Conservation (phyloP, 805 yeast species). For the Saturnispora dispora region DNA sequence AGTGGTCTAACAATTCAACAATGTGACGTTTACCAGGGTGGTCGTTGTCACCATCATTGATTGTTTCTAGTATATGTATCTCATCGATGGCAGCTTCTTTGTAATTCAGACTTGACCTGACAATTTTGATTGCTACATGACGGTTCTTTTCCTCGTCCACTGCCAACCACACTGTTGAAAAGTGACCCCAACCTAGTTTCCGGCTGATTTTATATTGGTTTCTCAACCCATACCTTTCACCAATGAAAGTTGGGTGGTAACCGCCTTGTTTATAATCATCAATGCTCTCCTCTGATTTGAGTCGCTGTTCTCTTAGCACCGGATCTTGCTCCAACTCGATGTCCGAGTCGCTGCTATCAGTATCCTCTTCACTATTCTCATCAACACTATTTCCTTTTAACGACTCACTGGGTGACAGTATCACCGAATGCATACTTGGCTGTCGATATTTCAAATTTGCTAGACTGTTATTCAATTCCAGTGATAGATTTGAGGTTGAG, state of each 20-base stretch:
- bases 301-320: constrained; percentile 17
- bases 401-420: background rate
- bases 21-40: constrained; percentile 47
- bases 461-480: background rate
- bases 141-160: constrained; percentile 28
- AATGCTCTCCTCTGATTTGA: constrained; percentile 39
- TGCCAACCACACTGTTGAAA: constrained; percentile 65
- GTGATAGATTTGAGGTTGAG: background rate
- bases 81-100: constrained; percentile 61
- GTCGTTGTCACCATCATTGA: constrained; percentile 23
- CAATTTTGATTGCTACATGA: constrained; percentile 57
- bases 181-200: constrained; percentile 66
- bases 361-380: background rate
- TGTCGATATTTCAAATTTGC: background rate
- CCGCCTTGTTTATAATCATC: constrained; percentile 53
- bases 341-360: constrained; percentile 1
- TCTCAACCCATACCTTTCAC: constrained; percentile 42
- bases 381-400: background rate
- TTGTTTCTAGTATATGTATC: constrained; percentile 37
- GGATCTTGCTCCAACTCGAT: constrained; percentile 19
- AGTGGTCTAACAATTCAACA: constrained; percentile 46
- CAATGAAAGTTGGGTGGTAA: constrained; percentile 52
- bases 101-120: constrained; percentile 43
- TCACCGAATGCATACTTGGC: background rate
- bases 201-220: constrained; percentile 40